Evolutionary conservation across 1,139 yeast genomes (phyloP).

Genomic region (Schizosaccharomyces versatilis): DNA sequence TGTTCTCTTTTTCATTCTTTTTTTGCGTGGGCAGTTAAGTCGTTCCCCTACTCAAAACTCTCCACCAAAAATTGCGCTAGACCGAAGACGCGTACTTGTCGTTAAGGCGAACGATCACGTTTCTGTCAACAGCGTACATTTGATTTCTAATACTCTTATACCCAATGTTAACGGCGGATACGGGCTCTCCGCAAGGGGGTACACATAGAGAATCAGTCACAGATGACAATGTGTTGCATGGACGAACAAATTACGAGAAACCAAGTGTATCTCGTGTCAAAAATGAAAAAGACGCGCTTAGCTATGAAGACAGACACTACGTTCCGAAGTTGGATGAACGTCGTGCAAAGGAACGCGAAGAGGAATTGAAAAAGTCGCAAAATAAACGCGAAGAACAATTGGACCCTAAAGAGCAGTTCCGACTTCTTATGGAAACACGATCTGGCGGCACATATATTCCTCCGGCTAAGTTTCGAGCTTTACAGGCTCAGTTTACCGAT

Average conservation of each 20-base stretch:
- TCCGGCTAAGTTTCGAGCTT: constrained; percentile 28
- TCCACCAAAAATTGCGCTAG: no score
- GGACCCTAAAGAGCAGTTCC: constrained; percentile 22
- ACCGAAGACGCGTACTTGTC: no score
- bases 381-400: constrained; percentile 2
- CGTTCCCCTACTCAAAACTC: no score
- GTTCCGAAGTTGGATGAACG: not conserved
- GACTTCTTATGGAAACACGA: constrained; percentile 21
- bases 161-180: not conserved
- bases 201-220: not conserved
- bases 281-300: not conserved
- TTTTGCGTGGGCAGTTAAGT: no score
- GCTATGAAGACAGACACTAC: constrained; percentile 2
- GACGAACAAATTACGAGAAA: no score
- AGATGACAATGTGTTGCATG: no score
- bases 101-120: no score
- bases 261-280: not conserved
- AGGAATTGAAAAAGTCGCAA: not conserved
- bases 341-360: not conserved
- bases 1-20: no score
- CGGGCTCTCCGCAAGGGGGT: not conserved
- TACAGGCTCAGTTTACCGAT: constrained; percentile 22
- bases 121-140: no score
- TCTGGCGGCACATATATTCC: constrained; percentile 32
- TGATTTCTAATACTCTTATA: not conserved